These are phyloP conservation scores for Lachancea mirantina DNA, from an alignment of 805 yeast genomes.

Conservation along the genomic window DNA sequence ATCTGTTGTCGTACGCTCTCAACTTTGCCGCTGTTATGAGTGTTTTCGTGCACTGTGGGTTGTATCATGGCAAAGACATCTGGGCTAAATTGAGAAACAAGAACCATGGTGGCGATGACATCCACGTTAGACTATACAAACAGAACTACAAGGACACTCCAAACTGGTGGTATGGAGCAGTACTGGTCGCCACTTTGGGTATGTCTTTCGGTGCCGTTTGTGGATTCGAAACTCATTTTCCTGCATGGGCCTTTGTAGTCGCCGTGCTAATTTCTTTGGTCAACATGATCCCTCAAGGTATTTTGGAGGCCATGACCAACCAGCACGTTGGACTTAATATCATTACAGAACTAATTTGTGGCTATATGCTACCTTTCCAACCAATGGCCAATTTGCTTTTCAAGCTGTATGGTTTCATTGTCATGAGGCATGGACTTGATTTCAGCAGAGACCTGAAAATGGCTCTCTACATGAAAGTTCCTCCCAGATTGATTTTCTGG, in stretches of 20 bases:
- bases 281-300: conserved; percentile 51
- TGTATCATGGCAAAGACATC: conserved; percentile 54
- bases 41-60: conserved; percentile 47
- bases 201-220: conserved; percentile 31
- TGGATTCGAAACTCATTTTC: conserved; percentile 43
- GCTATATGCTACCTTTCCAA: conserved; percentile 49
- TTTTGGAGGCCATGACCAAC: conserved; percentile 53
- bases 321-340: conserved; percentile 50
- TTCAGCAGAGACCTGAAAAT: conserved; percentile 46
- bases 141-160: conserved; percentile 59
- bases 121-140: conserved; percentile 46
- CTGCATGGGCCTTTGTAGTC: conserved; percentile 58
- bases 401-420: conserved; percentile 48
- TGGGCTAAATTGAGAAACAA: conserved; percentile 34
- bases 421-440: conserved; percentile 48
- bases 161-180: conserved; percentile 54
- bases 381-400: conserved; percentile 51
- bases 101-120: conserved; percentile 39
- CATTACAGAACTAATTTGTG: conserved; percentile 52
- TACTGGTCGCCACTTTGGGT: conserved; percentile 24
- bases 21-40: conserved; percentile 59
- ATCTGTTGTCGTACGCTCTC: conserved; percentile 48
- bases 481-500: conserved; percentile 49
- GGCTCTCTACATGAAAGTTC: conserved; percentile 51
- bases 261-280: conserved; percentile 46